phyloP scores from a whole-genome alignment of 352 stramenopile genomes.

The Phytophthora rubi region DNA sequence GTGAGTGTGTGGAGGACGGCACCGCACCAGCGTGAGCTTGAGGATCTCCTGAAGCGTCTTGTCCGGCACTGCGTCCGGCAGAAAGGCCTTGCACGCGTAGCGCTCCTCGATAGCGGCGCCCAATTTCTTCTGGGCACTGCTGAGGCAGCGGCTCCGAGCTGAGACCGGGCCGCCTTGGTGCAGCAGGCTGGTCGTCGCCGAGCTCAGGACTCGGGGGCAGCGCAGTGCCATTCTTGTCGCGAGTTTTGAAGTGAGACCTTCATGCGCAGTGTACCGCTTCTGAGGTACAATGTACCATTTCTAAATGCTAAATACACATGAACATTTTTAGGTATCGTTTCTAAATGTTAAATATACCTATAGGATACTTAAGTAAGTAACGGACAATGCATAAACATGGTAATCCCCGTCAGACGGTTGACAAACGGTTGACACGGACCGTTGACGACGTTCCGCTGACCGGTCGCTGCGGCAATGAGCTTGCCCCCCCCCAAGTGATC shows the following conservation, averaged over 20 bases:
- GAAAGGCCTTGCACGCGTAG: conserved; percentile 56
- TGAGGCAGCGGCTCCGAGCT: conserved; percentile 15
- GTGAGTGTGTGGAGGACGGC: too few relatives aligned
- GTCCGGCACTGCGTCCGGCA: conserved; percentile 52
- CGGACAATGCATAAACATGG: too few relatives aligned
- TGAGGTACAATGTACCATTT: not conserved
- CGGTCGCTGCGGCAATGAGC: too few relatives aligned
- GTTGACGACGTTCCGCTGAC: too few relatives aligned
- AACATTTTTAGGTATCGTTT: too few relatives aligned
- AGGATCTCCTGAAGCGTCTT: conserved; percentile 68
- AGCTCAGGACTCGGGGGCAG: conserved; percentile 14
- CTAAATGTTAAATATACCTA: too few relatives aligned
- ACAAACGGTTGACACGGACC: not conserved
- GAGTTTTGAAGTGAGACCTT: conserved; percentile 1
- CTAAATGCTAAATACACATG: too few relatives aligned
- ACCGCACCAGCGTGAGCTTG: conserved; percentile 58
- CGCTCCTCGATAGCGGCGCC: conserved; percentile 37
- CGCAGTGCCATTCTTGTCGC: conserved; percentile 10
- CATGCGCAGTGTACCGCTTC: not conserved
- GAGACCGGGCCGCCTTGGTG: not conserved
- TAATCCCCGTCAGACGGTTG: not conserved
- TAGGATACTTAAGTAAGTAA: too few relatives aligned
- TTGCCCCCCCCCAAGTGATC: too few relatives aligned
- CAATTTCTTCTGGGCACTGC: conserved; percentile 17
- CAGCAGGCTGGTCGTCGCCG: not conserved